These are phyloP conservation scores for Psilocybe tampanensis DNA, from an alignment of 768 basidiomycete species.

Conservation along the genomic window DNA sequence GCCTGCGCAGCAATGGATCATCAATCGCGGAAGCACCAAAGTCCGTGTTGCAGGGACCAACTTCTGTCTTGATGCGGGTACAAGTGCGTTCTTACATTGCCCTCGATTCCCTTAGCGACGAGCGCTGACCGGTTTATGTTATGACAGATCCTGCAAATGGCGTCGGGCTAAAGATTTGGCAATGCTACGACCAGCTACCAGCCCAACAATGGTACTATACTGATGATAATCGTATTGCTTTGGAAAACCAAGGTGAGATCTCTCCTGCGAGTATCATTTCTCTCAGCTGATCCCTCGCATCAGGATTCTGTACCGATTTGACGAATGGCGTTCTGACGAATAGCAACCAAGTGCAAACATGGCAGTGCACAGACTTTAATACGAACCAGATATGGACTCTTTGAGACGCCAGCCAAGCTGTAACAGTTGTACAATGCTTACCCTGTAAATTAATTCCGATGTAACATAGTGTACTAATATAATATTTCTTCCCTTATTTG, in stretches of 20 bases:
- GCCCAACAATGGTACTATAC: constrained; percentile 37
- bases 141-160: constrained; percentile 30
- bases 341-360: constrained; percentile 31
- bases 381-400: constrained; percentile 30
- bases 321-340: constrained; percentile 30
- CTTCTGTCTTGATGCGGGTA: constrained; percentile 38
- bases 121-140: neutral
- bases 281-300: neutral
- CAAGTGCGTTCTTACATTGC: constrained; percentile 16
- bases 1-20: constrained; percentile 31
- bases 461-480: neutral
- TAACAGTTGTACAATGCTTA: neutral
- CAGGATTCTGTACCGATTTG: constrained; percentile 33
- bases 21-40: constrained; percentile 27
- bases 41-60: constrained; percentile 32
- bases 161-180: constrained; percentile 35
- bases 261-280: neutral
- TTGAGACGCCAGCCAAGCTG: neutral
- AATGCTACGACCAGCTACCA: constrained; percentile 33
- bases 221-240: constrained; percentile 28
- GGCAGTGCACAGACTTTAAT: constrained; percentile 32
- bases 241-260: constrained; percentile 24
- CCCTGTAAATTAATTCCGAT: neutral
- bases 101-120: neutral
- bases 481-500: no score